phyloP scores from a whole-genome alignment of 106 monocot species.

The Ottelia alismoides region DNA sequence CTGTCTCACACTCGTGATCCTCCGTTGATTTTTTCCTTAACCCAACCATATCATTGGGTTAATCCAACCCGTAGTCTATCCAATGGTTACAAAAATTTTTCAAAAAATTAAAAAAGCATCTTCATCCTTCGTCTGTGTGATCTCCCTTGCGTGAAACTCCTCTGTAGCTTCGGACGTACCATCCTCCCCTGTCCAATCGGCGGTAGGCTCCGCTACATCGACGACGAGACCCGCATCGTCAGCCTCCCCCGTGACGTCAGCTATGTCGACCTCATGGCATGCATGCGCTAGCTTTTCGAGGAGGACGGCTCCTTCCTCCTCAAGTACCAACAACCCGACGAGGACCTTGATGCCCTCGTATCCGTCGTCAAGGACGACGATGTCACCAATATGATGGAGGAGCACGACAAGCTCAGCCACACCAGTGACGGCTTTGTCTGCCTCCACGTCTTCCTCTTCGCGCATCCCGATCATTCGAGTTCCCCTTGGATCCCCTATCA shows the following conservation, averaged over 20 bases:
- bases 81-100: too few relatives aligned
- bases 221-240: conserved; percentile 88
- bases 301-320: conserved; percentile 36
- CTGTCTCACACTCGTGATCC: too few relatives aligned
- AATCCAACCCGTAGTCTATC: too few relatives aligned
- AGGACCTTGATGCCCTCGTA: conserved; percentile 83
- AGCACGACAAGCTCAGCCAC: conserved; percentile 66
- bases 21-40: too few relatives aligned
- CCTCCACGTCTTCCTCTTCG: conserved; percentile 73
- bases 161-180: conserved; percentile 88
- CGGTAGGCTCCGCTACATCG: conserved; percentile 84
- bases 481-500: conserved; percentile 1
- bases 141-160: conserved; percentile 55
- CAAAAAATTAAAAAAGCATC: too few relatives aligned
- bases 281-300: conserved; percentile 69
- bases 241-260: conserved; percentile 44
- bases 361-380: conserved; percentile 96
- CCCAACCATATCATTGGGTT: too few relatives aligned
- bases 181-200: conserved; percentile 82
- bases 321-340: conserved; percentile 94
- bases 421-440: conserved; percentile 35
- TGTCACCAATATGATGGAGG: conserved; percentile 94
- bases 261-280: conserved; percentile 39
- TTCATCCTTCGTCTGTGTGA: too few relatives aligned
- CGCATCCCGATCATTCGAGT: conserved; percentile 34